Percentiles rank a stretch among this genome's conserved stretches.
These are phyloP conservation scores for Penicillium coffeae DNA, from an alignment of 495 filamentous ascomycete genomes.

Conservation along the genomic window DNA sequence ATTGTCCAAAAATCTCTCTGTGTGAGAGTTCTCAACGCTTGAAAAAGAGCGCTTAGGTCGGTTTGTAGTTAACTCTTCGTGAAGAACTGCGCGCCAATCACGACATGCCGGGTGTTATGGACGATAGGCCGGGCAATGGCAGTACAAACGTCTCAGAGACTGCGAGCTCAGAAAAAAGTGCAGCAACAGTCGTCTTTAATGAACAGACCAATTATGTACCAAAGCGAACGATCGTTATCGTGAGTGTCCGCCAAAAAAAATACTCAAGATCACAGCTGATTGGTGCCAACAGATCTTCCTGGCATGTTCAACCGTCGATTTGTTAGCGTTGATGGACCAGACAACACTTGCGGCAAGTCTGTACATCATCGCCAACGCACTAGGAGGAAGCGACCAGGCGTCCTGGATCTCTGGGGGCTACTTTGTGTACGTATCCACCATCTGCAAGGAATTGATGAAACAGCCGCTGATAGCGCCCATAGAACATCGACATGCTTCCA, in stretches of 20 bases:
- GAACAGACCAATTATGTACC: conserved; percentile 56
- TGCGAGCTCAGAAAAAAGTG: conserved; percentile 9
- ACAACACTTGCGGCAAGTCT: conserved; percentile 51
- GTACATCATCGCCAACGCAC: conserved; percentile 45
- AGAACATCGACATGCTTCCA: conserved; percentile 56
- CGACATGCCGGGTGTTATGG: conserved; percentile 15
- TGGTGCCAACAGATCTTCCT: conserved; percentile 57
- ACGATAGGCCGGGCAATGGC: conserved; percentile 5
- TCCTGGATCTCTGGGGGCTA: conserved; percentile 55
- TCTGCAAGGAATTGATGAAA: too few relatives aligned
- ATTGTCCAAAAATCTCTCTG: too few relatives aligned
- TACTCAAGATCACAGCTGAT: too few relatives aligned
- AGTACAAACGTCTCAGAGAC: conserved; percentile 4
- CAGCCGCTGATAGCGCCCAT: too few relatives aligned
- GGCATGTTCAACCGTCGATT: conserved; percentile 52
- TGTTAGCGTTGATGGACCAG: conserved; percentile 53
- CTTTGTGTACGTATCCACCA: conserved; percentile 40
- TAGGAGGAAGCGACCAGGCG: conserved; percentile 44
- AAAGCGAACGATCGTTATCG: conserved; percentile 46
- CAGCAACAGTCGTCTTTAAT: conserved; percentile 35
- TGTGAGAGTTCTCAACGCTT: too few relatives aligned
- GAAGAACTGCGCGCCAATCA: not conserved
- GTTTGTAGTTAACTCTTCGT: not conserved
- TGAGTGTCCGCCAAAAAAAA: too few relatives aligned
- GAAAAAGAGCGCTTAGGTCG: too few relatives aligned